Base-by-base conservation (phyloP, 2,329 filamentous ascomycete species). In the Phyllosticta citrichinensis region DNA sequence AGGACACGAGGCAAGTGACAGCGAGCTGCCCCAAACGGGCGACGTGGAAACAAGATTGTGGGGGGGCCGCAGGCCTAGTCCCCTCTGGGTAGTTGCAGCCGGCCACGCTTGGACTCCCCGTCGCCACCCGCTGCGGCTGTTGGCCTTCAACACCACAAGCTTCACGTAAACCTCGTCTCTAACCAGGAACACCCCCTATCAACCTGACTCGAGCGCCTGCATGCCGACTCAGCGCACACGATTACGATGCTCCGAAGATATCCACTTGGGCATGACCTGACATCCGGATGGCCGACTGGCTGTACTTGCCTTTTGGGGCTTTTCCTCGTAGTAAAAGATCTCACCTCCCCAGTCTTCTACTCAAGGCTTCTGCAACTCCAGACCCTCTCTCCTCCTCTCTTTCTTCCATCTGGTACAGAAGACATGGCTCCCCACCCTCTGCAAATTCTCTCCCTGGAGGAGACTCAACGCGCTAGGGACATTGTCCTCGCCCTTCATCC, bases 361-460 rank as follows among this genome's bases (percentile, higher is more conserved):
- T n/a, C 40, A n/a, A n/a, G 40, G 12, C 14, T 17, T n/a, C 4
- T 8, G 40, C 40, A 47, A n/a, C n/a, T 47, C 40, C 17, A 47
- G n/a, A n/a, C 14, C 17, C 17, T 47, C 40, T 47, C 40, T 14
- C 6, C 8, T 47, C 17, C 14, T 47, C 17, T 47, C 40, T 8
- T 47, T 19, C 12, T 47, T 47, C 40, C 2, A 47, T 4, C 40
- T n/a, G n/a, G 2, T 19, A 12, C 17, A n/a, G 12, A 47, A 47
- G 17, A 17, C 2, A 74, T 74, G 73, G 67, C 72, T 64, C 74
- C 73, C 47, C 80, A 82, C 65, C 82, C 82, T 17, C 75, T 84
- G 72, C 81, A 82, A 68, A 81, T 77, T 65, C 78, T 86, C 61
- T 79, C 76, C 56, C 70, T 81, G 66, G 75, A 81, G 50, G 83